Conservation (phyloP, 768 basidiomycete genomes). For the Crepidotus variabilis region DNA sequence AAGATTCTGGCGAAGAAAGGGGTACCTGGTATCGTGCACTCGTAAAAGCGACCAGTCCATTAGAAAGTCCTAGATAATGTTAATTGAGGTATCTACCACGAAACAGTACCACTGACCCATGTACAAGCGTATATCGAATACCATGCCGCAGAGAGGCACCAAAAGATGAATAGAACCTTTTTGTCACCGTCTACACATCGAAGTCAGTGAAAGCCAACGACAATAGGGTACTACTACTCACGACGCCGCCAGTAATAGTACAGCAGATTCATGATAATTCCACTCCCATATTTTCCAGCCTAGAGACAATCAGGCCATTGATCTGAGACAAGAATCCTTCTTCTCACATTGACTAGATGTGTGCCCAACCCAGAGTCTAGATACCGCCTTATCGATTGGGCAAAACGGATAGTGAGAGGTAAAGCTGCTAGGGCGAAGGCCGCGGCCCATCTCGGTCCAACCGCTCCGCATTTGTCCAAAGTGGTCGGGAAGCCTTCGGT, state of each 20-base stretch:
- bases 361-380: conserved; percentile 67
- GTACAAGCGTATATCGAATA: conserved; percentile 68
- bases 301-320: conserved; percentile 21
- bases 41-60: conserved; percentile 92
- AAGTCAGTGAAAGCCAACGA: background rate
- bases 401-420: conserved; percentile 72
- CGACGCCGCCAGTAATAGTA: conserved; percentile 79
- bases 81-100: background rate
- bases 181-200: conserved; percentile 27
- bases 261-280: conserved; percentile 59
- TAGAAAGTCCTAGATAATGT: conserved; percentile 57
- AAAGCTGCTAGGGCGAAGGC: conserved; percentile 57
- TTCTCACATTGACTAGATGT: conserved; percentile 82
- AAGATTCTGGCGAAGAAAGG: conserved; percentile 69
- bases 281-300: conserved; percentile 82
- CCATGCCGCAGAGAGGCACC: conserved; percentile 58
- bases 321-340: background rate
- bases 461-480: conserved; percentile 44
- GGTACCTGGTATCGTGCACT: conserved; percentile 43
- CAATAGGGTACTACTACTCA: conserved; percentile 29
- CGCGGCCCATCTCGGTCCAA: conserved; percentile 54
- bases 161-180: conserved; percentile 53
- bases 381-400: conserved; percentile 88
- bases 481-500: conserved; percentile 44
- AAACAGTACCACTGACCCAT: conserved; percentile 56